phyloP scores from a whole-genome alignment of 2,329 filamentous ascomycete species.

The Beauveria sp. region DNA sequence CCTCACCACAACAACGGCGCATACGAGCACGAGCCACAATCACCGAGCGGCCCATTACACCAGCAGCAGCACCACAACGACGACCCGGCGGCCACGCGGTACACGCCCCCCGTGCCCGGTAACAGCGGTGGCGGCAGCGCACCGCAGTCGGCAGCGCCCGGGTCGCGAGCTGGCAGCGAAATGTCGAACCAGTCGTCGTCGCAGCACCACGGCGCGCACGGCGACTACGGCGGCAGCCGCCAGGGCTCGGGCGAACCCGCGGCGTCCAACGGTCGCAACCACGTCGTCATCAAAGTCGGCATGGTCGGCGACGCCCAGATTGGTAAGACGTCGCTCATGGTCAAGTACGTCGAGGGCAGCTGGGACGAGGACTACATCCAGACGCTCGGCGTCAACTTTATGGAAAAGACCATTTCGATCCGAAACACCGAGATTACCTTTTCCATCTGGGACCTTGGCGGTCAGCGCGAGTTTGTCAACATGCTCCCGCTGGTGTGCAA shows the following conservation, averaged over 20 bases:
- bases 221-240: conserved; percentile 32
- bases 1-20: conserved; percentile 24
- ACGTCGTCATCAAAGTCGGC: conserved; percentile 97
- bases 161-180: conserved; percentile 48
- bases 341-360: conserved; percentile 98
- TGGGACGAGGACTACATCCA: conserved; percentile 99
- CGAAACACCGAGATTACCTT: conserved; percentile 99
- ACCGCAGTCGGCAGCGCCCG: conserved; percentile 18
- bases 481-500: conserved; percentile 99
- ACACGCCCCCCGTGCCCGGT: conserved; percentile 29
- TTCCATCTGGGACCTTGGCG: conserved; percentile 97
- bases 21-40: conserved; percentile 39
- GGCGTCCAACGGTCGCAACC: conserved; percentile 46
- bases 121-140: not conserved
- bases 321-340: conserved; percentile 98
- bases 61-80: conserved; percentile 33
- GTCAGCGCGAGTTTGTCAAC: conserved; percentile 98
- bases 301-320: conserved; percentile 99
- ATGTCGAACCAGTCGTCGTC: conserved; percentile 34
- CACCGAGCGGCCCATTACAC: conserved; percentile 37
- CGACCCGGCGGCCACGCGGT: conserved; percentile 35
- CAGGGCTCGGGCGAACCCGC: conserved; percentile 28
- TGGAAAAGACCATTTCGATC: conserved; percentile 99
- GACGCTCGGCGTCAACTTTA: conserved; percentile 97
- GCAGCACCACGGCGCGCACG: conserved; percentile 26